Percentiles rank a stretch among this genome's conserved stretches.
Conservation (phyloP, 2,329 filamentous ascomycete species). For the Lachnellula occidentalis region DNA sequence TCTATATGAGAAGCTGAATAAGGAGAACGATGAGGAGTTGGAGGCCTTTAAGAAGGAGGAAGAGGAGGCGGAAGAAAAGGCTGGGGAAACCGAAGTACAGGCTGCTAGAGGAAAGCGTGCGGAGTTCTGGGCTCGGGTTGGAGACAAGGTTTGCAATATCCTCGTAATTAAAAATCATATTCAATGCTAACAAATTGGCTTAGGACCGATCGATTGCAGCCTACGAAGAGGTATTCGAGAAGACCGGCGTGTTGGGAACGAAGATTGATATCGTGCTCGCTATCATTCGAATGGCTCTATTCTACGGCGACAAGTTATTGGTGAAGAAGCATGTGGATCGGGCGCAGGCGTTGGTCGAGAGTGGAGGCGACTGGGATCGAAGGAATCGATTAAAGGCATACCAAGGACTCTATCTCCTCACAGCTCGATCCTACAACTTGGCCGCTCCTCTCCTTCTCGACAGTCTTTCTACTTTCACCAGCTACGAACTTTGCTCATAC, state of each 20-base stretch:
- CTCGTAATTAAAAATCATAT: background rate
- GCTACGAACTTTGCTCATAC: constrained; percentile 97
- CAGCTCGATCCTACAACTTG: constrained; percentile 81
- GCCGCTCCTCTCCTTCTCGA: constrained; percentile 92
- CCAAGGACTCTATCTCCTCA: constrained; percentile 89
- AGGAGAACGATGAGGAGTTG: constrained; percentile 73
- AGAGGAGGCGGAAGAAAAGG: constrained; percentile 92
- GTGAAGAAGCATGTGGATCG: constrained; percentile 94
- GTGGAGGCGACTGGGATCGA: constrained; percentile 96
- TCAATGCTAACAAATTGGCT: constrained; percentile 15
- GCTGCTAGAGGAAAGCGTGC: constrained; percentile 90
- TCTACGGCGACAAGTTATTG: constrained; percentile 88
- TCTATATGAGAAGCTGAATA: constrained; percentile 71
- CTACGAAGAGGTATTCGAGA: constrained; percentile 91
- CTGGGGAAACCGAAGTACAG: constrained; percentile 91
- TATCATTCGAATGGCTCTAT: constrained; percentile 90
- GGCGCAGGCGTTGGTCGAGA: constrained; percentile 83
- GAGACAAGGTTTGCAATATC: constrained; percentile 72
- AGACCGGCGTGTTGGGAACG: constrained; percentile 91
- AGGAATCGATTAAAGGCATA: constrained; percentile 98
- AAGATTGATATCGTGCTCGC: constrained; percentile 97
- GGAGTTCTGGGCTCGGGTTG: constrained; percentile 92
- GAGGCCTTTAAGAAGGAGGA: constrained; percentile 77
- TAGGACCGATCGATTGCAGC: constrained; percentile 91
- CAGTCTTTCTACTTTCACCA: constrained; percentile 96